These are phyloP conservation scores for Kwoniella pini DNA, from an alignment of 768 basidiomycete species.

Conservation along the genomic window DNA sequence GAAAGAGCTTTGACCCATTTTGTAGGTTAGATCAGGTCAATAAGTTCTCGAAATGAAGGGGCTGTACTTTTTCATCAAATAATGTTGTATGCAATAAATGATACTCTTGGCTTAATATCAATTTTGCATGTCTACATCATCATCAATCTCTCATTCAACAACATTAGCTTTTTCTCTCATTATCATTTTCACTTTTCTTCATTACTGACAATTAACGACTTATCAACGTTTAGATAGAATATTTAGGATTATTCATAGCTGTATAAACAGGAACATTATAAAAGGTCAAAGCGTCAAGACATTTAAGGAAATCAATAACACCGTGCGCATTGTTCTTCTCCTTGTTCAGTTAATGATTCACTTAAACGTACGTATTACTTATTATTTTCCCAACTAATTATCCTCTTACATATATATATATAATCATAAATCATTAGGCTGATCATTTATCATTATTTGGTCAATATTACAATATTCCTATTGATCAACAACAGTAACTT, in stretches of 20 bases:
- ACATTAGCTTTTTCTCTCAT: neutral
- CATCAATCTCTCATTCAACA: neutral
- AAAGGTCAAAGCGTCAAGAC: neutral
- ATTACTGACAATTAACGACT: neutral
- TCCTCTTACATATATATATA: neutral
- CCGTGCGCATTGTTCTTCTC: constrained; percentile 7
- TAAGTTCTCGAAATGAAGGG: constrained; percentile 1
- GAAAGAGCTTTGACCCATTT: neutral
- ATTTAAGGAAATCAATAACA: neutral
- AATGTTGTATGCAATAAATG: neutral
- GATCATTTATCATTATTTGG: neutral
- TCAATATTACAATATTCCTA: constrained; percentile 6
- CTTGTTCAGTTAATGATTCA: neutral
- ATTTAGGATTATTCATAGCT: too few relatives aligned
- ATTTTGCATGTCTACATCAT: neutral
- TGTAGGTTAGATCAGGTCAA: constrained; percentile 1
- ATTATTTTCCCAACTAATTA: neutral
- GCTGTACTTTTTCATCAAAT: neutral
- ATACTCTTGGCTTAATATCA: neutral
- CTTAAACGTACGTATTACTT: constrained; percentile 3
- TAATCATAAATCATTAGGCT: constrained; percentile 3
- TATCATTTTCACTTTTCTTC: neutral
- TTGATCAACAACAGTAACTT: constrained; percentile 2
- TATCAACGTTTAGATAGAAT: too few relatives aligned
- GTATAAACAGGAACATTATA: neutral